Base-by-base conservation (phyloP, 495 filamentous ascomycete genomes). In the Lophiostoma macrostomum region DNA sequence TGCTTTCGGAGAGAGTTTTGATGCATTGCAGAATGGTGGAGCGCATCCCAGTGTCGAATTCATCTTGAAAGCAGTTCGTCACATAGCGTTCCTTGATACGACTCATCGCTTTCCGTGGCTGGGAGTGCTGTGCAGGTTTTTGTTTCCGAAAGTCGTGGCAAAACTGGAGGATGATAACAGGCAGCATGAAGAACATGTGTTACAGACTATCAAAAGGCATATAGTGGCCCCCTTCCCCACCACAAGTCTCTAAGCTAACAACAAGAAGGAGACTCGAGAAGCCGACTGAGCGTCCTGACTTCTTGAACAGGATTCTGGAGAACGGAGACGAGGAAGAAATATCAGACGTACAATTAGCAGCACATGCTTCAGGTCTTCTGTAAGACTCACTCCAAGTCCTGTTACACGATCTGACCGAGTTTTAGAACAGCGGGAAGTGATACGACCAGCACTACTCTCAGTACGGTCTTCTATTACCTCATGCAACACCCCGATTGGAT, bases 1-100 rank as follows among this genome's bases (percentile, higher is more conserved):
- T 11, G 46, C 34, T 4, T 39, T 50, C 39, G 46, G 46, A 22
- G 3, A 32, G 18, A 29, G 31, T 5, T 50, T 50, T 20, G 34
- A 50, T 27, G 46, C 46, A 24, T 5, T 50, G 3, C 25, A 37
- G 19, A 39, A 50, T 50, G 31, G 46, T 25, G 46, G 46, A 4
- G 32, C 37, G 19, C 46, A 50, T 29, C 32, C 46, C 11, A 39
- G 32, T 24, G 20, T 50, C 5, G 5, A 18, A 11, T 50, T 50
- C 20, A 27, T 50, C 11, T 12, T 25, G 13, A 22, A 39, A 38
- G 31, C 46, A 5, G 8, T 39, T 2, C 16, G 27, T 6, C 46
- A 38, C 22, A n/a, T 50, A 2, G 11, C 3, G 2, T 5, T 50
- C 11, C 2, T 29, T 19, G 46, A 50, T 16, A 39, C 22, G 8